Percentiles rank a stretch among this genome's conserved stretches.
Conservation (phyloP, 768 basidiomycete genomes). For the Rhodosporidiobolus sp. region DNA sequence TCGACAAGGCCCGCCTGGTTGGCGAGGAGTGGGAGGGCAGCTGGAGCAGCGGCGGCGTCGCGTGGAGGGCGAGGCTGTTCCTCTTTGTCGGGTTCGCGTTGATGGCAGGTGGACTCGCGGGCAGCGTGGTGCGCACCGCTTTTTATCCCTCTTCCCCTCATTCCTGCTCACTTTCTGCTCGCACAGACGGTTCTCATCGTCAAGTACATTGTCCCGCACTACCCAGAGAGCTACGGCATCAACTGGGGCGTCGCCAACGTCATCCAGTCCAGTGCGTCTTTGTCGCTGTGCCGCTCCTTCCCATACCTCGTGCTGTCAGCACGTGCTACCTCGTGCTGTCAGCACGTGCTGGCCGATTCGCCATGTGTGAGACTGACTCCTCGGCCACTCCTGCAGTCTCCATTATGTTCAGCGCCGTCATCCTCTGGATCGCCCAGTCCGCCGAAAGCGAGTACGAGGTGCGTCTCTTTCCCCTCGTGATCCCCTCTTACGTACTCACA, state of each 20-base stretch:
- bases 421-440: slow-evolving; percentile 89
- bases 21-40: slow-evolving; percentile 65
- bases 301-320: not conserved
- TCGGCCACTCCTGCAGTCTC: not conserved
- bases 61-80: slow-evolving; percentile 86
- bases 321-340: not conserved
- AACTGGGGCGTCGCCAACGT: slow-evolving; percentile 96
- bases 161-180: not conserved
- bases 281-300: too few species aligned
- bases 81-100: slow-evolving; percentile 93
- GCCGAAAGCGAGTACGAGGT: slow-evolving; percentile 84
- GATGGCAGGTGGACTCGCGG: slow-evolving; percentile 97
- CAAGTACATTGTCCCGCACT: slow-evolving; percentile 77
- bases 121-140: slow-evolving; percentile 72
- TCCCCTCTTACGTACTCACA: too few species aligned
- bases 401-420: slow-evolving; percentile 61
- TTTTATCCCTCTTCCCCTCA: not conserved
- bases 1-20: slow-evolving; percentile 85
- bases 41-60: slow-evolving; percentile 55
- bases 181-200: slow-evolving; percentile 77
- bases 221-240: slow-evolving; percentile 65
- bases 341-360: too few species aligned
- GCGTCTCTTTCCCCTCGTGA: too few species aligned
- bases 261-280: slow-evolving; percentile 76
- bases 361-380: not conserved